Conservation (phyloP, 2,329 filamentous ascomycete species). For the Clarireedia homoeocarpa region DNA sequence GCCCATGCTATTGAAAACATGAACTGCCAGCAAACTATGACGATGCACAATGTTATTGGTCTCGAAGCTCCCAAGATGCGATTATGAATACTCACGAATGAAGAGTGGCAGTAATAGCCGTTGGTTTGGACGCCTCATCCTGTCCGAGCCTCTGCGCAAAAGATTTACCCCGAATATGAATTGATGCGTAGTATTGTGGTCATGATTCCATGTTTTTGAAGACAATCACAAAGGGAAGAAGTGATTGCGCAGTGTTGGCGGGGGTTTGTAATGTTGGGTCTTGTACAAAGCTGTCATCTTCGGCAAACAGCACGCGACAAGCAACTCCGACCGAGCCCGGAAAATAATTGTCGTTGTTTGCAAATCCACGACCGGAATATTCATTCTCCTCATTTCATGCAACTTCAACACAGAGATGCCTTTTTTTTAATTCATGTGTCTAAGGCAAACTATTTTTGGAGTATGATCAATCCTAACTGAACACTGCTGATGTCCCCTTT, state of each 20-base stretch:
- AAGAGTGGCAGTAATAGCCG: conserved; percentile 26
- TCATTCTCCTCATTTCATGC: no score
- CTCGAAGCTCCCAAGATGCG: not conserved
- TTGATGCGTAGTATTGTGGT: conserved; percentile 14
- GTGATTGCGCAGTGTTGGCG: conserved; percentile 11
- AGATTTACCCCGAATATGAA: conserved; percentile 23
- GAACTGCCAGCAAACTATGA: conserved; percentile 24
- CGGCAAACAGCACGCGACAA: conserved; percentile 9
- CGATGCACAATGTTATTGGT: not conserved
- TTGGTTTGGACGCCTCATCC: conserved; percentile 26
- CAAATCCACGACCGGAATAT: not conserved
- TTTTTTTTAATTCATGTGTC: no score
- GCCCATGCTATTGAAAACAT: conserved; percentile 16
- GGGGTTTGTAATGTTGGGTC: conserved; percentile 12
- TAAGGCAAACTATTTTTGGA: no score
- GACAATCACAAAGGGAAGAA: conserved; percentile 10
- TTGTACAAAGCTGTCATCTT: conserved; percentile 23
- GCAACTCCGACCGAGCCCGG: not conserved
- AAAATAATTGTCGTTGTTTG: not conserved
- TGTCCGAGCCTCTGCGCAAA: conserved; percentile 16
- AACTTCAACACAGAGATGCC: not conserved
- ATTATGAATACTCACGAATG: conserved; percentile 22
- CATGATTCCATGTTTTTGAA: conserved; percentile 20
- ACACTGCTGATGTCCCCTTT: not conserved
- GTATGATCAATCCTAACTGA: no score